phyloP scores from a whole-genome alignment of 1,284 basidiomycete species.

The Vanrija pseudolonga region DNA sequence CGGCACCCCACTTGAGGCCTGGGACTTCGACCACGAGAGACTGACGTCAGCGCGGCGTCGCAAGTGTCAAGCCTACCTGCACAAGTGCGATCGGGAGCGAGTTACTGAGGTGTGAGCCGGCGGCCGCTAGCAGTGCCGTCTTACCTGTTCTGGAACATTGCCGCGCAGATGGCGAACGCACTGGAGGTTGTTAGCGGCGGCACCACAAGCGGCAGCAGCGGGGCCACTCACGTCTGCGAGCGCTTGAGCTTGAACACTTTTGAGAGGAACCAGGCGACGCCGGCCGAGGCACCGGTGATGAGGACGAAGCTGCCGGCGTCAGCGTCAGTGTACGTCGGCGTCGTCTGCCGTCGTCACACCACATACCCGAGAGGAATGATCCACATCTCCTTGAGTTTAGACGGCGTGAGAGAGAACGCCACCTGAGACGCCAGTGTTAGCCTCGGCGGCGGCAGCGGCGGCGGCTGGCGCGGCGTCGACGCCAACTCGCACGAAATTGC shows the following conservation, averaged over 20 bases:
- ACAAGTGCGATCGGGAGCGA: slow-evolving; percentile 83
- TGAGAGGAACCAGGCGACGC: slow-evolving; percentile 47
- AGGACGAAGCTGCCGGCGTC: slow-evolving; percentile 56
- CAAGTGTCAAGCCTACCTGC: slow-evolving; percentile 22
- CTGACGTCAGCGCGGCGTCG: slow-evolving; percentile 56
- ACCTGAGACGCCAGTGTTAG: slow-evolving; percentile 24
- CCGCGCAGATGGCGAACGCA: slow-evolving; percentile 75
- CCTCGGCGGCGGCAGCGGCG: too few relatives aligned
- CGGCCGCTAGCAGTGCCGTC: slow-evolving; percentile 47
- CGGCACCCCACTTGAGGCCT: slow-evolving; percentile 71
- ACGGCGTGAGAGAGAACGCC: slow-evolving; percentile 53
- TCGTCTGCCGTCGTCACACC: background rate
- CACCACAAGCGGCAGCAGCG: too few relatives aligned
- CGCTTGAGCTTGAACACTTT: slow-evolving; percentile 47
- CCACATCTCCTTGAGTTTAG: slow-evolving; percentile 82
- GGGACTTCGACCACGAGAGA: slow-evolving; percentile 80
- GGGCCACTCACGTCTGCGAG: slow-evolving; percentile 47
- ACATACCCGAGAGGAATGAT: slow-evolving; percentile 78
- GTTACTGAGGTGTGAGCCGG: slow-evolving; percentile 58
- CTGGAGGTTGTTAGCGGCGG: slow-evolving; percentile 48
- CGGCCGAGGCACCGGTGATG: slow-evolving; percentile 61
- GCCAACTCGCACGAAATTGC: background rate
- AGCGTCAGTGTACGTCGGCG: background rate
- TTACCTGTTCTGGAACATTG: slow-evolving; percentile 49
- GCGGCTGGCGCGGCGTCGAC: too few relatives aligned